A percentile compares a stretch with the other conserved stretches of the same genome.
phyloP scores from a whole-genome alignment of 2,329 filamentous ascomycete species.

The Talaromyces sp. region DNA sequence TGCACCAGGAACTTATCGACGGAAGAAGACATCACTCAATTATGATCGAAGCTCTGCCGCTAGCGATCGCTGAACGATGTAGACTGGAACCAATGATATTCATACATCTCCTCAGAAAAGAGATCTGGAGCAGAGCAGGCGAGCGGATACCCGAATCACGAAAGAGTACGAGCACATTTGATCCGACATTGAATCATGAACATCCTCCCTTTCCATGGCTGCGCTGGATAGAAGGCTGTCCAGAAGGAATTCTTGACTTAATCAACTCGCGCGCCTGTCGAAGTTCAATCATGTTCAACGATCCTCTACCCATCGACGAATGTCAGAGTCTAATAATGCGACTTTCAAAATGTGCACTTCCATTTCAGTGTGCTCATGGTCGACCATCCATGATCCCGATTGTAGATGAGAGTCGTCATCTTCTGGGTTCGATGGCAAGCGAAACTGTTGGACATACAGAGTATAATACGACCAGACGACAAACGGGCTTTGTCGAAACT shows the following conservation, averaged over 20 bases:
- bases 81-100: slow-evolving; percentile 67
- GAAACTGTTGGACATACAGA: background rate
- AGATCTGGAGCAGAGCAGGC: slow-evolving; percentile 66
- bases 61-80: slow-evolving; percentile 72
- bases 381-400: slow-evolving; percentile 49
- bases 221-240: slow-evolving; percentile 64
- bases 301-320: slow-evolving; percentile 37
- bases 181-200: background rate
- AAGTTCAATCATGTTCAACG: slow-evolving; percentile 52
- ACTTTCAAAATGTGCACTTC: slow-evolving; percentile 44
- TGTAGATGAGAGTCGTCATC: slow-evolving; percentile 25
- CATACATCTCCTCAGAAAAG: slow-evolving; percentile 69
- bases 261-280: slow-evolving; percentile 50
- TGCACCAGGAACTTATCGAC: slow-evolving; percentile 25
- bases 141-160: slow-evolving; percentile 8
- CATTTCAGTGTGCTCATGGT: slow-evolving; percentile 52
- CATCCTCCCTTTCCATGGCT: slow-evolving; percentile 51
- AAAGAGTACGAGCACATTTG: background rate
- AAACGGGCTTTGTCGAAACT: slow-evolving; percentile 11
- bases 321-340: slow-evolving; percentile 38
- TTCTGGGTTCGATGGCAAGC: background rate
- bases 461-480: background rate
- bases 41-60: slow-evolving; percentile 61
- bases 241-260: slow-evolving; percentile 67
- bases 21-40: slow-evolving; percentile 31